phyloP scores from a whole-genome alignment of 257 asterid genomes.

The Scutellaria barbata region DNA sequence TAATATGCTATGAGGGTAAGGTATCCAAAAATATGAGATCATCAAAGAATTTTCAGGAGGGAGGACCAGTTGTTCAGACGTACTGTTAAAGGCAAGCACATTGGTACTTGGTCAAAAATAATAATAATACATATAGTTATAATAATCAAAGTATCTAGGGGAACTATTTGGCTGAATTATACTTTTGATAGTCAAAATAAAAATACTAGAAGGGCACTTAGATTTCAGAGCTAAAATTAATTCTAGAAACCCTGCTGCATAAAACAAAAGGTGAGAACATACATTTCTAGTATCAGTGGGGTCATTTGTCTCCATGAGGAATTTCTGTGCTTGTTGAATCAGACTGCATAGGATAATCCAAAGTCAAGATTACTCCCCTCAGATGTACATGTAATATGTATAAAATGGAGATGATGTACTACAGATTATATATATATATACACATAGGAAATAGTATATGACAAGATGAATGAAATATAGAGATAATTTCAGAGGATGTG shows the following conservation, averaged over 20 bases:
- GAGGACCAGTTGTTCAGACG: not conserved
- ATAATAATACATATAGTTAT: not conserved
- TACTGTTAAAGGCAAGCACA: not conserved
- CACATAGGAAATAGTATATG: too few relatives aligned
- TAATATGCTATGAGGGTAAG: not conserved
- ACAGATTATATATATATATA: not conserved
- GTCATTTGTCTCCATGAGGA: constrained; percentile 76
- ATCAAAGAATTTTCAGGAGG: not conserved
- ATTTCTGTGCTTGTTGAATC: constrained; percentile 84
- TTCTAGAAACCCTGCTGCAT: constrained; percentile 5
- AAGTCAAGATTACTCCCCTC: constrained; percentile 33
- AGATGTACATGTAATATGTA: constrained; percentile 20
- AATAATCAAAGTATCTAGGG: constrained; percentile 13
- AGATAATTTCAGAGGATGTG: not conserved
- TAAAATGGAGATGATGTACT: not conserved
- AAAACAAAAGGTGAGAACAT: constrained; percentile 44
- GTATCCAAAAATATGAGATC: constrained; percentile 11
- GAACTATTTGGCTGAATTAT: not conserved
- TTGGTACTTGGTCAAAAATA: not conserved
- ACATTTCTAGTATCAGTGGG: constrained; percentile 82
- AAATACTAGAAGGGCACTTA: not conserved
- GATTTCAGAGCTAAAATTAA: constrained; percentile 15
- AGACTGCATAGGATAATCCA: constrained; percentile 60
- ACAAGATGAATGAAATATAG: not conserved
- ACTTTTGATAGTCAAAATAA: constrained; percentile 6